Percentiles rank a stretch among this genome's conserved stretches.
Conservation (phyloP, 495 filamentous ascomycete genomes). For the Podospora tetraspora region DNA sequence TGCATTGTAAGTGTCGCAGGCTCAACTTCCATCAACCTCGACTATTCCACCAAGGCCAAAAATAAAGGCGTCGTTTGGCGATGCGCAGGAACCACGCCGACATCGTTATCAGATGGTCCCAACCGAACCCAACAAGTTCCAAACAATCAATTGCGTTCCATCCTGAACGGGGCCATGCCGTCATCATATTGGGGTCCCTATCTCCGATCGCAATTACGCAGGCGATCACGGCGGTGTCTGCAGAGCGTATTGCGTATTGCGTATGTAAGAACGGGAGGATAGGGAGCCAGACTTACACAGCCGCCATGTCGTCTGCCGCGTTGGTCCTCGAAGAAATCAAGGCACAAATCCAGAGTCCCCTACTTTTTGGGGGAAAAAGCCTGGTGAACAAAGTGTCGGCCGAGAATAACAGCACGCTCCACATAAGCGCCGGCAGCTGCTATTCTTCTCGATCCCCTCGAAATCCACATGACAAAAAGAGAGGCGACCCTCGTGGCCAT, state of each 20-base stretch:
- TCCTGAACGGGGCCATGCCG: background rate
- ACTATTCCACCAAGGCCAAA: background rate
- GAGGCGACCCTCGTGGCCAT: background rate
- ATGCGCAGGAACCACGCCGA: background rate
- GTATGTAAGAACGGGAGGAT: too few species aligned
- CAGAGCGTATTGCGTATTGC: background rate
- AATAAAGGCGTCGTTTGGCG: background rate
- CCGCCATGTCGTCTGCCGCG: background rate
- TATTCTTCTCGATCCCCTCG: background rate
- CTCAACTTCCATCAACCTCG: background rate
- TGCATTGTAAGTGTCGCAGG: background rate
- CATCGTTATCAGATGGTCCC: background rate
- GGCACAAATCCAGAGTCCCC: background rate
- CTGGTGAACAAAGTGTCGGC: slow-evolving; percentile 2
- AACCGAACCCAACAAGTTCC: too few species aligned
- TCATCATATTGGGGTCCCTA: background rate
- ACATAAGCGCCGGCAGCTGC: background rate
- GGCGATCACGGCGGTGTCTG: background rate
- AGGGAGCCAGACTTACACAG: background rate
- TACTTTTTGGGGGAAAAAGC: background rate
- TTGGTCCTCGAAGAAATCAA: background rate
- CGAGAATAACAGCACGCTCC: slow-evolving; percentile 16
- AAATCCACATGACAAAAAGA: background rate
- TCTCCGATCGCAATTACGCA: background rate
- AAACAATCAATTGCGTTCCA: background rate